A percentile compares a stretch with the other conserved stretches of the same genome.
phyloP scores from a whole-genome alignment of 495 filamentous ascomycete genomes.

The Aspergillus haitiensis region DNA sequence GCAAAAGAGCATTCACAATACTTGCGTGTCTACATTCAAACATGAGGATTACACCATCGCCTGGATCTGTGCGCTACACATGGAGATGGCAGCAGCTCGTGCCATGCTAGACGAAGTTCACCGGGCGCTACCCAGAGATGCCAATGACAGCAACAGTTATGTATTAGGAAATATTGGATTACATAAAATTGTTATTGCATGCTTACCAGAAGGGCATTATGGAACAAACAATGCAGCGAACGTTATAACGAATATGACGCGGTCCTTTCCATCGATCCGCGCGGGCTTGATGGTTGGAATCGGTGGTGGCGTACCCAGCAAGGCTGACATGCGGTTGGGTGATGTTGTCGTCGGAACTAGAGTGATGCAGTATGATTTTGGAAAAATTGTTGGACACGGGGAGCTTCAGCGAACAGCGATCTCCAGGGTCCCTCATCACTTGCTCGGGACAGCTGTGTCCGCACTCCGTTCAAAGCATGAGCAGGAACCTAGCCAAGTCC shows the following conservation, averaged over 20 bases:
- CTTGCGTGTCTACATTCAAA: background rate
- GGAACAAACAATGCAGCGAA: slow-evolving; percentile 27
- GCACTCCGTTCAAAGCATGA: slow-evolving; percentile 30
- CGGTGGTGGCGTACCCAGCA: slow-evolving; percentile 31
- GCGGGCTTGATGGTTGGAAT: slow-evolving; percentile 38
- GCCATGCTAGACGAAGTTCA: slow-evolving; percentile 36
- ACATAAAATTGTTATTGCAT: slow-evolving; percentile 49
- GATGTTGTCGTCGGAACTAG: slow-evolving; percentile 37
- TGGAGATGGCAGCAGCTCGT: slow-evolving; percentile 38
- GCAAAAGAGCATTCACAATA: no score
- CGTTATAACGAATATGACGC: slow-evolving; percentile 24
- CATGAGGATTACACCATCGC: slow-evolving; percentile 35
- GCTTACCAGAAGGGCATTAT: slow-evolving; percentile 35
- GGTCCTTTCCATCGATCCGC: slow-evolving; percentile 29
- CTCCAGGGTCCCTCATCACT: slow-evolving; percentile 4
- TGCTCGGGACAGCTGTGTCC: slow-evolving; percentile 19
- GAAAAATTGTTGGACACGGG: slow-evolving; percentile 30
- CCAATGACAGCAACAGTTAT: slow-evolving; percentile 34
- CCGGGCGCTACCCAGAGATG: slow-evolving; percentile 9
- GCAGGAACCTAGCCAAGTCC: slow-evolving; percentile 17
- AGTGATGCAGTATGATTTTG: slow-evolving; percentile 46
- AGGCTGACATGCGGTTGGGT: slow-evolving; percentile 33
- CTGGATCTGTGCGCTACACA: slow-evolving; percentile 38
- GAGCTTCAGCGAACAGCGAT: slow-evolving; percentile 21
- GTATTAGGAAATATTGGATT: slow-evolving; percentile 32